Evolutionary conservation across 192 early-diverging fungal species (phyloP), one percentile per base, ranked within the genome.

Genomic region (Hyaloraphidium curvatum): DNA sequence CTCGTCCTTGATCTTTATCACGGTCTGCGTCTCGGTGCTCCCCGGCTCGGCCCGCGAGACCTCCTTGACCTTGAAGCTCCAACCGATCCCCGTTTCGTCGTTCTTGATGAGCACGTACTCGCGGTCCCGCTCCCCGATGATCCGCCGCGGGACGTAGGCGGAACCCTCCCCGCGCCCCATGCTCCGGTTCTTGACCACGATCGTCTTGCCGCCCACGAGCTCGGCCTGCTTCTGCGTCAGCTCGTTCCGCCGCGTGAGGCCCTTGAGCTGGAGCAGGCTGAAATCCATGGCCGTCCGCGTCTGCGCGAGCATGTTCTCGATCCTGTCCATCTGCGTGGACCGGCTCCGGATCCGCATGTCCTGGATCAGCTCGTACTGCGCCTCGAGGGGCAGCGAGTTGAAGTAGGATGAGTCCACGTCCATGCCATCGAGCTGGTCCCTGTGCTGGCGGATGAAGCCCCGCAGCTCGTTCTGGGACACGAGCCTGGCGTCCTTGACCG

Each of bases 291-390:
- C 72, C 1, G 73, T 86, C 7, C 71, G 65, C n/a, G 84, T 74
- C 1, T 70, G 69, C 29, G 70, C 55, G 1, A 82, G 39, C 82
- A 99, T 86, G 31, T 73, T 62, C 48, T 78, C 68, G 3, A 89
- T 67, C 2, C 84, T 74, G 14, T 73, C 67, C 56, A 76, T 78
- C 11, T 83, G 82, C 0, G 86, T 80, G 54, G 83, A 77, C 1
- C 95, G 74, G 3, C 84, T 85, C 31, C 76, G 76, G 9, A 73
- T 64, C 52, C 89, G 89, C 14, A 93, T 70, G 29, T 87, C 88
- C n/a, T 83, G 72, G 22, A 99, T 75, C 35, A 99, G 74, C 60
- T 97, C 90, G 63, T 94, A 87, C 65, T 97, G 95, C 16, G 80
- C 63, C 55, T 92, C 88, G 0, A 77, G 59, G 2, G 89, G 77